Evolutionary conservation across 768 basidiomycete species (phyloP), one percentile per base, ranked within the genome.

Genomic region (Panellus pusillus): DNA sequence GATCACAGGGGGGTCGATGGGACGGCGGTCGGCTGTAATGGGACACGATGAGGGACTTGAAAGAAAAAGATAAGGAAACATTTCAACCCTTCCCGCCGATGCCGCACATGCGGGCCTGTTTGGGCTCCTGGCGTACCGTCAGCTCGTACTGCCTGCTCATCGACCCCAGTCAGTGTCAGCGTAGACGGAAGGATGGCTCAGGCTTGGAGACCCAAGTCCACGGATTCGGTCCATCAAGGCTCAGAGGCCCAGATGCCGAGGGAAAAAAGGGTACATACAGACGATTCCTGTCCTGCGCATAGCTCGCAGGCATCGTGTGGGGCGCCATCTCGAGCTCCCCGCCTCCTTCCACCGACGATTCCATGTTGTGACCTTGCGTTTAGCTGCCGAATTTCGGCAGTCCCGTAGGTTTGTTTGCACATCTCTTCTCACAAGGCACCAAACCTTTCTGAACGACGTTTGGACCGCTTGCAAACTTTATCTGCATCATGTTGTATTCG

Each of bases 1-100:
- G 72, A 98, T 94, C 15, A 95, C 94, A 1, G 94, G 93, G 0
- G 95, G 95, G 76, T 98, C 94, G 66, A 98, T 93, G 2, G 95
- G 94, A 35, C 94, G 80, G n/a, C 94, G 82, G 79, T 96, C 95
- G 50, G 92, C 93, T 89, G n/a, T n/a, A n/a, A n/a, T n/a, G 54
- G 39, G 42, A 47, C 28, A 55, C 15, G 29, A 35, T 35, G 32
- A 35, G 18, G 19, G 19, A 35, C 5, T 32, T 19, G 24, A 24
- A 38, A 36, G 36, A 7, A 36, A 36, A 41, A 40, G 47, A 36
- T 31, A 9, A 36, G 36, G 39, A 40, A 47, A 36, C 38, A 49
- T 67, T 66, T 60, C n/a, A 60, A 82, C 83, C 80, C 78, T 84
- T 84, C 61, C 91, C 90, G 39, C 93, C 90, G 9, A 93, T 87